These are phyloP conservation scores for Fraxinus anomala DNA, from an alignment of 257 asterid species.

Conservation along the genomic window DNA sequence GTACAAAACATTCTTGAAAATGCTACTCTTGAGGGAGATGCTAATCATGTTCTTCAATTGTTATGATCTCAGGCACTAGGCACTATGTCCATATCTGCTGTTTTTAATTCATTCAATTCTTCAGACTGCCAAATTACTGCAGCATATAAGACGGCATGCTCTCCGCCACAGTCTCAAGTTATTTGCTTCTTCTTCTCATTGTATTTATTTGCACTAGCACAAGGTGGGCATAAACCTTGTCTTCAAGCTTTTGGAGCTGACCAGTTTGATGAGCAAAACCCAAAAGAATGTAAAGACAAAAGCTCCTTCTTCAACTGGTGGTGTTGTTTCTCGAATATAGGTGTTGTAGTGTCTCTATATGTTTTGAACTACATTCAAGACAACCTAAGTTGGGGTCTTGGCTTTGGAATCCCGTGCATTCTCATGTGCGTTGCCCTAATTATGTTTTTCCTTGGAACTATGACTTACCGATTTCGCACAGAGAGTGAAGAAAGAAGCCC, in stretches of 20 bases:
- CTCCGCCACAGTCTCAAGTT: slow-evolving; percentile 23
- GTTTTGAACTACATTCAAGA: slow-evolving; percentile 34
- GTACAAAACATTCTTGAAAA: no score
- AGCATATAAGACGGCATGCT: slow-evolving; percentile 5
- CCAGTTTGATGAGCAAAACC: slow-evolving; percentile 30
- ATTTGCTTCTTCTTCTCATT: slow-evolving; percentile 29
- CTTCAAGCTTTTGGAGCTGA: slow-evolving; percentile 38
- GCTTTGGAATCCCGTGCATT: slow-evolving; percentile 37
- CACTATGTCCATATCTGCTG: no score
- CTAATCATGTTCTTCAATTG: neutral
- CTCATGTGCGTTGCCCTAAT: slow-evolving; percentile 26
- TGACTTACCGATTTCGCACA: slow-evolving; percentile 28
- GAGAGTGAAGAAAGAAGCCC: neutral
- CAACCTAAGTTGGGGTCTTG: slow-evolving; percentile 36
- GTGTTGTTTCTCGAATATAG: slow-evolving; percentile 18
- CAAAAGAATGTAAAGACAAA: slow-evolving; percentile 25
- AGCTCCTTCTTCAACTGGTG: slow-evolving; percentile 41
- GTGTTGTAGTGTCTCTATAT: slow-evolving; percentile 12
- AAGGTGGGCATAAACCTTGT: slow-evolving; percentile 38
- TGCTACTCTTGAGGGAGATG: neutral
- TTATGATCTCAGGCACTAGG: no score
- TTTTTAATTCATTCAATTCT: no score
- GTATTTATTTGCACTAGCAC: slow-evolving; percentile 27
- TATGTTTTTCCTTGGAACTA: slow-evolving; percentile 25
- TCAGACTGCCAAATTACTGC: slow-evolving; percentile 8